Conservation (phyloP, 495 filamentous ascomycete genomes). For the Xylaria curta region DNA sequence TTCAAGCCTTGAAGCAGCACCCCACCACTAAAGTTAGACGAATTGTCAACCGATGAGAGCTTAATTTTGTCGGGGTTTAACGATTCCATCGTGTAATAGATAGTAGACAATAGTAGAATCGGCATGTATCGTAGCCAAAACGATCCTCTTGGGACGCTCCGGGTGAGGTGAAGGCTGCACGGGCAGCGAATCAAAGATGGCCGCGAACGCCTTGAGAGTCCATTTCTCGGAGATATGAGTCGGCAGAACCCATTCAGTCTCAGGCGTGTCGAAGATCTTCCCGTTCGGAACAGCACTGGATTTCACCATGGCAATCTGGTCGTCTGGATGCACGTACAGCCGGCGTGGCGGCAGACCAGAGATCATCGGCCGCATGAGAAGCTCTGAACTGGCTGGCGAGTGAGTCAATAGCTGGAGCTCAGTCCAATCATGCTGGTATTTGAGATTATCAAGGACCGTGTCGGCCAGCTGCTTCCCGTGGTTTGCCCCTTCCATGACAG, state of each 20-base stretch:
- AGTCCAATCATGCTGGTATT: slow-evolving; percentile 88
- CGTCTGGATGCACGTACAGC: slow-evolving; percentile 91
- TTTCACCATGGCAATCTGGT: slow-evolving; percentile 81
- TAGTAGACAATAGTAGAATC: slow-evolving; percentile 97
- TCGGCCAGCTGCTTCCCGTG: slow-evolving; percentile 59
- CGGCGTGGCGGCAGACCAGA: slow-evolving; percentile 87
- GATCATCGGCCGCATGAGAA: slow-evolving; percentile 69
- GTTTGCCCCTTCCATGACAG: slow-evolving; percentile 35
- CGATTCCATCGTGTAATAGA: slow-evolving; percentile 90
- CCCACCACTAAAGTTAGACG: background rate
- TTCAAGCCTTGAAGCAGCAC: slow-evolving; percentile 49
- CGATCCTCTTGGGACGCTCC: slow-evolving; percentile 68
- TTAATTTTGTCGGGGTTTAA: slow-evolving; percentile 95
- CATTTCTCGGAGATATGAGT: slow-evolving; percentile 81
- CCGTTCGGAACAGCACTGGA: slow-evolving; percentile 48
- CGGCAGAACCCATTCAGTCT: slow-evolving; percentile 88
- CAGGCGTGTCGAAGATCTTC: slow-evolving; percentile 55
- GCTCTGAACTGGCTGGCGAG: slow-evolving; percentile 43
- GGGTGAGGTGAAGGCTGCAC: slow-evolving; percentile 52
- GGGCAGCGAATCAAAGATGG: slow-evolving; percentile 78
- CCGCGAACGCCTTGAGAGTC: slow-evolving; percentile 75
- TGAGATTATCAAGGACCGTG: slow-evolving; percentile 79
- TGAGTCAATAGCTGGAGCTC: slow-evolving; percentile 66
- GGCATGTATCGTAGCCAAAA: slow-evolving; percentile 82
- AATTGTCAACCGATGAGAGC: background rate